Conservation (phyloP, 1,284 basidiomycete genomes). For the Salmacisia buchloeana region DNA sequence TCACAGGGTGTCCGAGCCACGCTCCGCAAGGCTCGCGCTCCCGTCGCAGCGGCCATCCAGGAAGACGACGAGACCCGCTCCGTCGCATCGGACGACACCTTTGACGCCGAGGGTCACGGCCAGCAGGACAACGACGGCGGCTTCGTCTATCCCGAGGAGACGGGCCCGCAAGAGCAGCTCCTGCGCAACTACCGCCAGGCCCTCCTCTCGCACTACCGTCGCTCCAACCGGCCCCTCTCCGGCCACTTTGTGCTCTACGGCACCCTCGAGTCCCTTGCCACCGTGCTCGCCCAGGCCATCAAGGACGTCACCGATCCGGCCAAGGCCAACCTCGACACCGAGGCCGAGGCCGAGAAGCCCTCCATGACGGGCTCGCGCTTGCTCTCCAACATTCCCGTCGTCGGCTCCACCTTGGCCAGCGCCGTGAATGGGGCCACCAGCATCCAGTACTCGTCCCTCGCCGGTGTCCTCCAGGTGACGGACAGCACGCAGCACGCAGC, state of each 20-base stretch:
- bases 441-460: conserved; percentile 47
- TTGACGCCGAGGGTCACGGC: conserved; percentile 40
- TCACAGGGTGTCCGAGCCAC: conserved; percentile 43
- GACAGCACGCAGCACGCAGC: conserved; percentile 33
- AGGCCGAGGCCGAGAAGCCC: conserved; percentile 9
- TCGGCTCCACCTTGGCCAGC: conserved; percentile 17
- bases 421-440: conserved; percentile 24
- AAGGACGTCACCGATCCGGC: conserved; percentile 5
- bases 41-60: conserved; percentile 29
- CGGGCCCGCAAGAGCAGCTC: conserved; percentile 15
- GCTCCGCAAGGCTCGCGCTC: conserved; percentile 17
- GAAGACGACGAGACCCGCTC: conserved; percentile 26
- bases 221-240: conserved; percentile 69
- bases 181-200: conserved; percentile 51
- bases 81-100: conserved; percentile 52
- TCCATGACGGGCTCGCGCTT: conserved; percentile 13
- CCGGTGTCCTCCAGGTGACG: conserved; percentile 49
- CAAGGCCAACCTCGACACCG: conserved; percentile 11
- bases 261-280: conserved; percentile 75
- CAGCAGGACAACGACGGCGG: conserved; percentile 35
- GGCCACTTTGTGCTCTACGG: conserved; percentile 83
- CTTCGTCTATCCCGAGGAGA: conserved; percentile 24
- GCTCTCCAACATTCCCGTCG: conserved; percentile 24
- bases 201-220: conserved; percentile 70
- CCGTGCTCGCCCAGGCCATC: conserved; percentile 70